phyloP scores from a whole-genome alignment of 371 early-diverging fungal genomes.

The Actinomucor elegans region DNA sequence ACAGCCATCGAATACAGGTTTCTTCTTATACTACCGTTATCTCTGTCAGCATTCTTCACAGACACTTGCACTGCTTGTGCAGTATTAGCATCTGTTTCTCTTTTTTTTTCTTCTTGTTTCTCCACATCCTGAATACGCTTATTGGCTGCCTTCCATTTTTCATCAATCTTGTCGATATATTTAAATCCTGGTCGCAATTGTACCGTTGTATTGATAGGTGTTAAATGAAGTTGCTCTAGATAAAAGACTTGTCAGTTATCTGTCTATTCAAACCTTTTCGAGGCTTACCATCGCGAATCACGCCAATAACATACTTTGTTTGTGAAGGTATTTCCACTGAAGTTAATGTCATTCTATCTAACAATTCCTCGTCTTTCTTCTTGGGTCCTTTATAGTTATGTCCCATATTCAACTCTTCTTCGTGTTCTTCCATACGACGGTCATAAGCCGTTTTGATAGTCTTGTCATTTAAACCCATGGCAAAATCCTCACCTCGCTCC shows the following conservation, averaged over 20 bases:
- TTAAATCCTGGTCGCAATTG: constrained; percentile 85
- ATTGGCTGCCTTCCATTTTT: constrained; percentile 76
- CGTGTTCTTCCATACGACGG: constrained; percentile 49
- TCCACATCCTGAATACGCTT: constrained; percentile 70
- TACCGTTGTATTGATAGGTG: constrained; percentile 68
- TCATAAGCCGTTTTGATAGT: constrained; percentile 70
- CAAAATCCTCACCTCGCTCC: constrained; percentile 79
- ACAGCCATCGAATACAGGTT: constrained; percentile 59
- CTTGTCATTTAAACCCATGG: constrained; percentile 74
- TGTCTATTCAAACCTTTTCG: not conserved
- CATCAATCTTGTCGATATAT: constrained; percentile 87
- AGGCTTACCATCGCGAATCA: constrained; percentile 65
- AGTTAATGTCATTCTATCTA: constrained; percentile 77
- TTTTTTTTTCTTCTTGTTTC: constrained; percentile 56
- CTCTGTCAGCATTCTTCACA: constrained; percentile 56
- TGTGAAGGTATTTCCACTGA: constrained; percentile 76
- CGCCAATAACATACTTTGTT: constrained; percentile 81
- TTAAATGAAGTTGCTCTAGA: constrained; percentile 80
- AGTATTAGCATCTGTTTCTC: constrained; percentile 44
- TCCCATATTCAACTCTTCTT: constrained; percentile 41
- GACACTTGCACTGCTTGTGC: constrained; percentile 64
- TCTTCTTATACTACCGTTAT: constrained; percentile 46
- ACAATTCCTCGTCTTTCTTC: constrained; percentile 51
- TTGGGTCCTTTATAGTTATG: constrained; percentile 16
- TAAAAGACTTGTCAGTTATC: not conserved